Percentiles rank a stretch among this genome's conserved stretches.
Conservation (phyloP, 2,329 filamentous ascomycete genomes). For the Dothistroma pini region DNA sequence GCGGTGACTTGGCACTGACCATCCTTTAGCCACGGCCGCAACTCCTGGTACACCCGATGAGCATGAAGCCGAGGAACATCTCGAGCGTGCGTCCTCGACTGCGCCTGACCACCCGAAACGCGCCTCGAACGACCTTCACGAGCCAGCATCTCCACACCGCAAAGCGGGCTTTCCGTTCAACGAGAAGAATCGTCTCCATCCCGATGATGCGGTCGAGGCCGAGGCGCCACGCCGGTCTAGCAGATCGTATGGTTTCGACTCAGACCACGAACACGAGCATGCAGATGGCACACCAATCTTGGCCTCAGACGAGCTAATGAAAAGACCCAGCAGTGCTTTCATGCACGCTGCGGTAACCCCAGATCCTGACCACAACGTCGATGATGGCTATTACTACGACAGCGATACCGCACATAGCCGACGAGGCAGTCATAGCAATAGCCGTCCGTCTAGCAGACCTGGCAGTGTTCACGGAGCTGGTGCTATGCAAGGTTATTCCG, state of each 20-base stretch:
- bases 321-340: slow-evolving; percentile 64
- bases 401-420: slow-evolving; percentile 41
- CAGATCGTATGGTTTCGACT: slow-evolving; percentile 42
- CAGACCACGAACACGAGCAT: slow-evolving; percentile 47
- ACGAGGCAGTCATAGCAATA: slow-evolving; percentile 55
- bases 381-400: slow-evolving; percentile 52
- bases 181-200: slow-evolving; percentile 29
- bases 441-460: slow-evolving; percentile 61
- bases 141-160: slow-evolving; percentile 42
- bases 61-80: slow-evolving; percentile 84
- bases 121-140: slow-evolving; percentile 35
- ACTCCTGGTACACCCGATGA: slow-evolving; percentile 77
- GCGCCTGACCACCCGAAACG: slow-evolving; percentile 34
- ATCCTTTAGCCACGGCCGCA: slow-evolving; percentile 10
- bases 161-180: slow-evolving; percentile 48
- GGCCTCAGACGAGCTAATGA: slow-evolving; percentile 80
- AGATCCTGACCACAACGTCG: slow-evolving; percentile 59
- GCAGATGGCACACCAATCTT: slow-evolving; percentile 75
- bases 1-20: slow-evolving; percentile 13
- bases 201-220: slow-evolving; percentile 41
- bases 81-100: slow-evolving; percentile 70
- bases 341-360: slow-evolving; percentile 81
- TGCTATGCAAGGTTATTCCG: slow-evolving; percentile 31
- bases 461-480: slow-evolving; percentile 48
- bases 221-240: slow-evolving; percentile 35